Percentiles rank a stretch among this genome's conserved stretches.
Evolutionary conservation across 306 rosid species (phyloP).

Genomic region (Quercus cerris): DNA sequence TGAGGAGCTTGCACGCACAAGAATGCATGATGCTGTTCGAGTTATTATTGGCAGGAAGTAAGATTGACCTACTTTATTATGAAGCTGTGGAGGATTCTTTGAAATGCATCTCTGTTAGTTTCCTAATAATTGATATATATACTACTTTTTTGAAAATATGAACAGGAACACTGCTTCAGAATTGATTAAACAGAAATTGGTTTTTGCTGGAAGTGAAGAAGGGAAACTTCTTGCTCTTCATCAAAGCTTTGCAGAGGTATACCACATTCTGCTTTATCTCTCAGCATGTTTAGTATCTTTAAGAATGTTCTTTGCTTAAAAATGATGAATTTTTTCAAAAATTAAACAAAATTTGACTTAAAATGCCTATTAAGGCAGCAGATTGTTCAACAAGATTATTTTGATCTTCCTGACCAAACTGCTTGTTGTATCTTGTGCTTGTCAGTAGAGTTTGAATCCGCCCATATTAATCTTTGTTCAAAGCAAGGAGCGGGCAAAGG

Average conservation of each 20-base stretch:
- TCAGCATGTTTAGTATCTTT: not conserved
- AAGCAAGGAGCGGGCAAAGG: conserved; percentile 98
- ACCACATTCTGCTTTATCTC: not conserved
- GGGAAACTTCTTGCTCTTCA: conserved; percentile 90
- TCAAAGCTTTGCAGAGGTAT: conserved; percentile 90
- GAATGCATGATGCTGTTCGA: conserved; percentile 96
- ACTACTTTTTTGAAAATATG: conserved; percentile 18
- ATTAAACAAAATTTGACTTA: not conserved
- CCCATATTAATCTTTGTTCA: conserved; percentile 86
- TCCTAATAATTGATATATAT: conserved; percentile 12
- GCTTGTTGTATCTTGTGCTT: conserved; percentile 14
- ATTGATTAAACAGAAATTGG: conserved; percentile 74
- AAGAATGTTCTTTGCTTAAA: not conserved
- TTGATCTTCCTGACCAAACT: conserved; percentile 22
- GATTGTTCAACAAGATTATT: conserved; percentile 12
- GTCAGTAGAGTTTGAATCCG: conserved; percentile 73
- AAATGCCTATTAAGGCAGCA: no score
- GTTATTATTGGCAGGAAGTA: conserved; percentile 94
- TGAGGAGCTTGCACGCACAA: conserved; percentile 88
- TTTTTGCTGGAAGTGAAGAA: conserved; percentile 92
- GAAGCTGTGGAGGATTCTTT: conserved; percentile 5
- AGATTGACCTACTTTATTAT: conserved; percentile 30
- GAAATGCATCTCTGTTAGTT: not conserved
- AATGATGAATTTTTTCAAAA: conserved; percentile 2
- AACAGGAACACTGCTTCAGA: conserved; percentile 91